Evolutionary conservation across 2,329 filamentous ascomycete genomes (phyloP), one percentile per base, ranked within the genome.

Genomic region (Akanthomyces uredinophilus): DNA sequence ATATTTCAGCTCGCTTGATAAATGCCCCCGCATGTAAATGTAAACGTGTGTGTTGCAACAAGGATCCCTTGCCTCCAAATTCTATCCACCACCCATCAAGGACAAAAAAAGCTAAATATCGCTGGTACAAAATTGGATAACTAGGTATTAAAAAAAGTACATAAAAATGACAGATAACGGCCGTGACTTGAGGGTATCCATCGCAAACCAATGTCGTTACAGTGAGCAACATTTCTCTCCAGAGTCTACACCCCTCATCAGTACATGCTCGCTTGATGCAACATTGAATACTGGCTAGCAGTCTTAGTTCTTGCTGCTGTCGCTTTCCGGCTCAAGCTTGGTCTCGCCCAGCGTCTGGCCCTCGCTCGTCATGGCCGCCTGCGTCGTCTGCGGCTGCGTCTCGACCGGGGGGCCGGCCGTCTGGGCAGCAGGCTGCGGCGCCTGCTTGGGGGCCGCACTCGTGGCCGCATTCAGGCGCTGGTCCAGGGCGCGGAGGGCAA

Each of bases 401-500:
- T 85, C 81, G 27, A 87, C 79, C 4, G 82, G 82, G 10, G 84
- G 82, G 11, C 83, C 83, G 1, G 77, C 79, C 2, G 80, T 74
- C 49, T 77, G 73, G 18, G 71, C 71, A 10, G 77, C 72, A 5
- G 74, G 66, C 22, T 73, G 65, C 56, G 46, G 46, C 46, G 32
- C 27, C 58, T 53, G 57, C 47, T 64, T 67, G 49, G 63, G 39
- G 22, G 54, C 60, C 52, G 82, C 77, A 39, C 80, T 81, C 18
- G 90, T 88, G 4, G 92, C 92, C n/a, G 91, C 90, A 74, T 95
- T 90, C 58, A 99, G 79, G 66, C 95, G 84, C 77, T 98, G 92
- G 74, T 99, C 95, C 60, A 99, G 78, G 4, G 93, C 94, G 72
- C 94, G 94, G 61, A 99, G 81, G 1, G 95, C 95, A 66, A 99